These are phyloP conservation scores for Castanopsis chinensis DNA, from an alignment of 306 rosid genomes.

Conservation along the genomic window DNA sequence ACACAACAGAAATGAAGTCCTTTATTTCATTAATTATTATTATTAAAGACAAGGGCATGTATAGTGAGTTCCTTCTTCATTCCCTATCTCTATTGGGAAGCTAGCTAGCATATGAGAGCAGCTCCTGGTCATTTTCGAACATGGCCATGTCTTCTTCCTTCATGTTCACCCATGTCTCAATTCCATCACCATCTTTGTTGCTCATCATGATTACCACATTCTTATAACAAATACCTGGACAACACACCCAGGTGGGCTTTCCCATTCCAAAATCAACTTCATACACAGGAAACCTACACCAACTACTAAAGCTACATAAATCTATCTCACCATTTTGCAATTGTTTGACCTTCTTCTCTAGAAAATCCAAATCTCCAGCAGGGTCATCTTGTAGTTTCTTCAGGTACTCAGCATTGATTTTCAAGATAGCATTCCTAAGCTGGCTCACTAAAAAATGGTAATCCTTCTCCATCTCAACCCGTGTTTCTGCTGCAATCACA, in stretches of 20 bases:
- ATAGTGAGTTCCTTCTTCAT: no score
- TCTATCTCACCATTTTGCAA: neutral
- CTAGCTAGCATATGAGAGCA: neutral
- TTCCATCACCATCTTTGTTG: neutral
- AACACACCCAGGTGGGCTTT: neutral
- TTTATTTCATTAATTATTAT: no score
- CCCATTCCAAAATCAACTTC: neutral
- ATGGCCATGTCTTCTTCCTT: neutral
- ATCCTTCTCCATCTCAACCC: neutral
- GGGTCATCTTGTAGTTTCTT: neutral
- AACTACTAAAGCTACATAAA: slow-evolving; percentile 10
- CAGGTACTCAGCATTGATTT: neutral
- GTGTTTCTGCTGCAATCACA: neutral
- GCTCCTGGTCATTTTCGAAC: neutral
- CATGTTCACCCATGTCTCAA: neutral
- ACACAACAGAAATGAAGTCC: no score
- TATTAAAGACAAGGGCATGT: no score
- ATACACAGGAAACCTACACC: neutral
- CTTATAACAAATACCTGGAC: neutral
- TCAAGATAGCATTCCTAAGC: neutral
- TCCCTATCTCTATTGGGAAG: no score
- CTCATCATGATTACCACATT: neutral
- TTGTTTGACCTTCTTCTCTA: neutral
- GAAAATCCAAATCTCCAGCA: neutral
- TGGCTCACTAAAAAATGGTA: neutral